phyloP scores from a whole-genome alignment of 352 stramenopile genomes.

The Albugo laibachii region DNA sequence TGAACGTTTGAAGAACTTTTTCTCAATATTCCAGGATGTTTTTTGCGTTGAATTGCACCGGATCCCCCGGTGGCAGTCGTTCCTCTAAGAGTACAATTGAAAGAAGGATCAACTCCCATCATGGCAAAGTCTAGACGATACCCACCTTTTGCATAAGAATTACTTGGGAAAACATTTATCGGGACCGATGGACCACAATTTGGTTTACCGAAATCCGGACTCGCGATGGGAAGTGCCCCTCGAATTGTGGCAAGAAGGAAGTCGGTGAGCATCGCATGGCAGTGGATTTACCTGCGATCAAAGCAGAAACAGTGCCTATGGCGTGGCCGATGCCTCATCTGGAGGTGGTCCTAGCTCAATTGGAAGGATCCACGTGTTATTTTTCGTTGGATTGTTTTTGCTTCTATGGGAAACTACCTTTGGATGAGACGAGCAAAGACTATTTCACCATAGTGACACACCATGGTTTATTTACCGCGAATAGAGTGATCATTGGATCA shows the following conservation, averaged over 20 bases:
- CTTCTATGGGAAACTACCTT: slow-evolving; percentile 11
- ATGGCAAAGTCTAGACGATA: not conserved
- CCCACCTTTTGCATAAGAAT: not conserved
- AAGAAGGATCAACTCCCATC: not conserved
- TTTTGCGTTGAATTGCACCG: not conserved
- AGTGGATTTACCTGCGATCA: slow-evolving; percentile 2
- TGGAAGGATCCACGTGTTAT: slow-evolving; percentile 4
- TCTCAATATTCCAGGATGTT: not conserved
- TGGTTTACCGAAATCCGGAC: not conserved
- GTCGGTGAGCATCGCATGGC: slow-evolving; percentile 5
- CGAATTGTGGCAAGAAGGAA: not conserved
- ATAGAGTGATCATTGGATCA: slow-evolving; percentile 4
- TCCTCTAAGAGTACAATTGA: not conserved
- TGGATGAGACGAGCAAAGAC: slow-evolving; percentile 7
- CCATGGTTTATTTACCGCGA: slow-evolving; percentile 8
- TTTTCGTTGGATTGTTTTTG: slow-evolving; percentile 13
- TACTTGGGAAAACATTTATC: not conserved
- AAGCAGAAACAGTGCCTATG: slow-evolving; percentile 6
- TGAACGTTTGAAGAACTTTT: not conserved
- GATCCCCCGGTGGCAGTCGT: not conserved
- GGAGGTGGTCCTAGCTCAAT: slow-evolving; percentile 1
- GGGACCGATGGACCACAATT: not conserved
- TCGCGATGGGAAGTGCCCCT: not conserved
- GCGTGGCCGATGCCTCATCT: slow-evolving; percentile 8
- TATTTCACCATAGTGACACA: slow-evolving; percentile 10